Conservation (phyloP, 2,329 filamentous ascomycete species). For the Penicillium glabrum region DNA sequence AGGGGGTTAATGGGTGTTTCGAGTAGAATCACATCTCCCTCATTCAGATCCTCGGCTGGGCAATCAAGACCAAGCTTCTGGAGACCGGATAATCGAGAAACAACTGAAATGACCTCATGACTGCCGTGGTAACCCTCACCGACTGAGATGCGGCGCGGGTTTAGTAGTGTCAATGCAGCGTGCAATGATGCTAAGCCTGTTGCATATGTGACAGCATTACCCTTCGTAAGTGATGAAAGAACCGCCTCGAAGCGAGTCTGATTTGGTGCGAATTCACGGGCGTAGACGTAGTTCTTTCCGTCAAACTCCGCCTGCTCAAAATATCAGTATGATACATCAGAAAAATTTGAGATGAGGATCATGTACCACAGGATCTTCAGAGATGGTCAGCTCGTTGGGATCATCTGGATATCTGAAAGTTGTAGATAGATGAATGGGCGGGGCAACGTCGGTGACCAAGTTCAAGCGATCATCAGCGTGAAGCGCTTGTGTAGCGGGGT, state of each 20-base stretch:
- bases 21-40: conserved; percentile 81
- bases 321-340: background rate
- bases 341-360: background rate
- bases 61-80: conserved; percentile 70
- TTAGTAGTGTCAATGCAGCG: conserved; percentile 75
- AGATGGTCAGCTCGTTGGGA: conserved; percentile 61
- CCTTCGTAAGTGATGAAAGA: conserved; percentile 67
- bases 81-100: conserved; percentile 74
- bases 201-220: conserved; percentile 70
- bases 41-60: conserved; percentile 61
- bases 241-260: conserved; percentile 82
- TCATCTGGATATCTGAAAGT: conserved; percentile 79
- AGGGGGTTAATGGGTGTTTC: conserved; percentile 92
- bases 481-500: conserved; percentile 60
- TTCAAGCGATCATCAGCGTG: conserved; percentile 80
- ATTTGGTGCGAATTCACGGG: conserved; percentile 75
- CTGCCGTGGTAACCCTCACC: conserved; percentile 88
- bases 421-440: conserved; percentile 85
- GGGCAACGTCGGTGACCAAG: conserved; percentile 74
- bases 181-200: conserved; percentile 87
- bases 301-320: conserved; percentile 20
- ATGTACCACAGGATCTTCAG: conserved; percentile 56
- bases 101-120: conserved; percentile 76
- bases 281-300: conserved; percentile 69
- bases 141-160: conserved; percentile 80